A percentile compares a stretch with the other conserved stretches of the same genome.
Evolutionary conservation across 2,329 filamentous ascomycete species (phyloP).

Genomic region (Colletotrichum navitas): DNA sequence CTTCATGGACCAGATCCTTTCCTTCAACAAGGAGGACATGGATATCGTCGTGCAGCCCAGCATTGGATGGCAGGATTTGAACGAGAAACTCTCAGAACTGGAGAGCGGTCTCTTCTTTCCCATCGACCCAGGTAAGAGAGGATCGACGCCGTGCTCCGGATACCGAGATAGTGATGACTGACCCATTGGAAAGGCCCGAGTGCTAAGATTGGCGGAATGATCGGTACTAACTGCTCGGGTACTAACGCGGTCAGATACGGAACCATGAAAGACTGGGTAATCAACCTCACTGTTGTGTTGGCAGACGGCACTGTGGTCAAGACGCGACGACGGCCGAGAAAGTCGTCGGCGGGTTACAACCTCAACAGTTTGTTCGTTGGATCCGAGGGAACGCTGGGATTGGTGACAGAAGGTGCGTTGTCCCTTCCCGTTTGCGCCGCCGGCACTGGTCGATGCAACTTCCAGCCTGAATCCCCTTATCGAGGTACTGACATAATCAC

Average conservation of each 20-base stretch:
- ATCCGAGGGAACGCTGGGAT: conserved; percentile 83
- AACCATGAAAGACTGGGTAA: conserved; percentile 90
- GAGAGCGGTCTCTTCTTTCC: conserved; percentile 88
- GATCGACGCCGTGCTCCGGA: neutral
- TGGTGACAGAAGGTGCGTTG: conserved; percentile 78
- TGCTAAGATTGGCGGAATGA: conserved; percentile 84
- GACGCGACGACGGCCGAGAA: conserved; percentile 81
- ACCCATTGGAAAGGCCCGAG: conserved; percentile 60
- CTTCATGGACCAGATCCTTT: conserved; percentile 85
- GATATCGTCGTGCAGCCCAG: conserved; percentile 93
- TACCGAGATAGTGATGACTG: neutral
- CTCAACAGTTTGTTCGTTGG: conserved; percentile 84
- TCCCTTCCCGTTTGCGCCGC: neutral
- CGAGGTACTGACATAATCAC: neutral
- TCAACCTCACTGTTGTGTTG: conserved; percentile 84
- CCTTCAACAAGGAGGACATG: conserved; percentile 88
- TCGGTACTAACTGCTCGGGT: conserved; percentile 82
- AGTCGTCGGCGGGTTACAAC: conserved; percentile 87
- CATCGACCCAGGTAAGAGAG: conserved; percentile 78
- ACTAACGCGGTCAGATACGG: conserved; percentile 86
- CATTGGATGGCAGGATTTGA: conserved; percentile 92
- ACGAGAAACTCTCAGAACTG: conserved; percentile 76
- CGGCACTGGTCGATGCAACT: neutral
- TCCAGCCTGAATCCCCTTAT: neutral
- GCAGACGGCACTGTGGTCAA: conserved; percentile 85